Evolutionary conservation across 352 stramenopile genomes (phyloP), one percentile per base, ranked within the genome.

Genomic region (Aphanomyces stellatus): DNA sequence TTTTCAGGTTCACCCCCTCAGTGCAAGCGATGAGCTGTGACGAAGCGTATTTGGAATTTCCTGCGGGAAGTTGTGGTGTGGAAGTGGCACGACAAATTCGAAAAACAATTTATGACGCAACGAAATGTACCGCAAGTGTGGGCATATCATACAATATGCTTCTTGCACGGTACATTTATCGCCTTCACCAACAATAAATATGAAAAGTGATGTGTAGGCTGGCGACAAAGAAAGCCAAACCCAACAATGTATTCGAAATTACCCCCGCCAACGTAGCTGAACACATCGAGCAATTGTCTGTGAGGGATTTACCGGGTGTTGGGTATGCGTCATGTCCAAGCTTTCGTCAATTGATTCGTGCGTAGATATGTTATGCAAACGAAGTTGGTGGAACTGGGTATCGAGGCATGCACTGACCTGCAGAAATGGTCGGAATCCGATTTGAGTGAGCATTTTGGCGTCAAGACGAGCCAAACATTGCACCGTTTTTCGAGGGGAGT

Each of bases 11-110:
- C 40, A 95, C 90, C 7, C 88, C 86, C 0, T 85, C 87, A 24
- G 90, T 98, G 15, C 91, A 98, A 75, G 81, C 90, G n/a, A 88
- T 98, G 22, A 98, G 91, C 35, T 98, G 95, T 69, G 96, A 99
- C 72, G 96, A 99, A 83, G 87, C 90, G 0, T 98, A 96, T 63
- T 71, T 98, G 27, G 92, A 98, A 74, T 88, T 91, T 73, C 77
- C 69, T 3, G 71, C 71, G 30, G 75, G 75, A 55, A 82, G 78
- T 1, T 72, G 91, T 61, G 83, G 81, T n/a, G 53, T 87, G 22
- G 66, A 72, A 37, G 96, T 93, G 69, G 81, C 90, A 19, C 73
- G 79, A 13, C 43, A 72, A 3, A 87, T 96, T 56, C 83, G 88
- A 13, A 28, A 80, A 19, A 68, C 81, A n/a, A 90, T 95, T 41